Conservation (phyloP, 2,329 filamentous ascomycete species). For the Colletotrichum siamense region DNA sequence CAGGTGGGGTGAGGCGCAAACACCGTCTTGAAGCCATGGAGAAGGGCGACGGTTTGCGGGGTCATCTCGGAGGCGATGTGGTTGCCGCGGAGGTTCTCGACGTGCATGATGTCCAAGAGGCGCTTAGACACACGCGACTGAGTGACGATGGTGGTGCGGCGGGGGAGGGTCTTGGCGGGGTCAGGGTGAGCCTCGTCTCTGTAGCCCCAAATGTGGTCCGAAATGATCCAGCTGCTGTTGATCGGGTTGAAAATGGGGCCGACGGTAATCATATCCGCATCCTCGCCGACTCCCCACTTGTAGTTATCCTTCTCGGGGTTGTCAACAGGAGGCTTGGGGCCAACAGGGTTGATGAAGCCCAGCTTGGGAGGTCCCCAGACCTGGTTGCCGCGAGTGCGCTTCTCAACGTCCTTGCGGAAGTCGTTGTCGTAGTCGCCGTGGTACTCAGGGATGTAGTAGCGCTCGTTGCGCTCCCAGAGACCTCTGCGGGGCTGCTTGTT, state of each 20-base stretch:
- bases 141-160: slow-evolving; percentile 79
- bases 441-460: slow-evolving; percentile 73
- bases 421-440: slow-evolving; percentile 72
- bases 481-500: slow-evolving; percentile 73
- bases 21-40: slow-evolving; percentile 81
- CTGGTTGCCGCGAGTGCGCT: slow-evolving; percentile 52
- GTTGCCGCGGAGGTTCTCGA: slow-evolving; percentile 74
- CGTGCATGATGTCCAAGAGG: slow-evolving; percentile 78
- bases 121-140: slow-evolving; percentile 76
- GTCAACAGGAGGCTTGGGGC: slow-evolving; percentile 65
- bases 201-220: slow-evolving; percentile 72
- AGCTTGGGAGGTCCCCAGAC: slow-evolving; percentile 72
- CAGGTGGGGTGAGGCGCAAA: slow-evolving; percentile 81
- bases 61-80: slow-evolving; percentile 85
- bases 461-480: slow-evolving; percentile 75
- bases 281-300: slow-evolving; percentile 78
- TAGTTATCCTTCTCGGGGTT: slow-evolving; percentile 70
- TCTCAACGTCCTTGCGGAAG: slow-evolving; percentile 70
- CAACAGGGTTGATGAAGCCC: slow-evolving; percentile 65
- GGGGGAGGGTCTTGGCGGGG: slow-evolving; percentile 63
- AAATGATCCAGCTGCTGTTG: slow-evolving; percentile 76
- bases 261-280: slow-evolving; percentile 76
- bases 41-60: slow-evolving; percentile 72
- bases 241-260: slow-evolving; percentile 81
- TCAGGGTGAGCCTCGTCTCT: slow-evolving; percentile 53